Percentiles rank a stretch among this genome's conserved stretches.
These are phyloP conservation scores for Xylaria polymorpha DNA, from an alignment of 2,329 filamentous ascomycete genomes.

Conservation along the genomic window DNA sequence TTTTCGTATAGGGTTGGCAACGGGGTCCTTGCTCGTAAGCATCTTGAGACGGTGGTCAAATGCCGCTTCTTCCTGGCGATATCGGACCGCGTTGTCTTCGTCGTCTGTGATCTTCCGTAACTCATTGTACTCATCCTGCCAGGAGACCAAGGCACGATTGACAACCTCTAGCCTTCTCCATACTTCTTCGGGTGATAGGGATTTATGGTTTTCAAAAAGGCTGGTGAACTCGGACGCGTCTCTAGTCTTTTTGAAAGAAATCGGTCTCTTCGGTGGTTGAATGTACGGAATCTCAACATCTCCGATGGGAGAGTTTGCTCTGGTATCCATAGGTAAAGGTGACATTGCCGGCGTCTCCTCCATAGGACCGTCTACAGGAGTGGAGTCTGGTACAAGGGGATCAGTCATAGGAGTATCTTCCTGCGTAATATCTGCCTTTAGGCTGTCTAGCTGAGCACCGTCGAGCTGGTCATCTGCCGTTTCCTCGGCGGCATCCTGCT, in stretches of 20 bases:
- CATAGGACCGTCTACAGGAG: slow-evolving; percentile 43
- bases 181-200: slow-evolving; percentile 60
- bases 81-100: slow-evolving; percentile 66
- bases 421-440: slow-evolving; percentile 35
- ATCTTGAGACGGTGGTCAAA: slow-evolving; percentile 58
- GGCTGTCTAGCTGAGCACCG: slow-evolving; percentile 18
- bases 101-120: slow-evolving; percentile 65
- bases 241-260: slow-evolving; percentile 62
- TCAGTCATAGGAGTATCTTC: slow-evolving; percentile 47
- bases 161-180: slow-evolving; percentile 58
- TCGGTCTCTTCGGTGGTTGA: slow-evolving; percentile 50
- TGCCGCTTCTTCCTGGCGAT: slow-evolving; percentile 57
- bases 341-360: slow-evolving; percentile 51
- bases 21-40: slow-evolving; percentile 54
- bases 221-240: slow-evolving; percentile 62
- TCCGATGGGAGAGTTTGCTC: slow-evolving; percentile 52
- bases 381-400: slow-evolving; percentile 39
- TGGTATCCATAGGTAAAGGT: slow-evolving; percentile 49
- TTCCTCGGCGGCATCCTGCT: slow-evolving; percentile 34
- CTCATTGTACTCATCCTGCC: slow-evolving; percentile 66
- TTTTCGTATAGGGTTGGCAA: slow-evolving; percentile 59
- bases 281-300: slow-evolving; percentile 38
- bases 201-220: slow-evolving; percentile 62
- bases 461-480: slow-evolving; percentile 31
- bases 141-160: slow-evolving; percentile 60